Conservation (phyloP, 139 green algal genomes). For the Pleodorina starrii region DNA sequence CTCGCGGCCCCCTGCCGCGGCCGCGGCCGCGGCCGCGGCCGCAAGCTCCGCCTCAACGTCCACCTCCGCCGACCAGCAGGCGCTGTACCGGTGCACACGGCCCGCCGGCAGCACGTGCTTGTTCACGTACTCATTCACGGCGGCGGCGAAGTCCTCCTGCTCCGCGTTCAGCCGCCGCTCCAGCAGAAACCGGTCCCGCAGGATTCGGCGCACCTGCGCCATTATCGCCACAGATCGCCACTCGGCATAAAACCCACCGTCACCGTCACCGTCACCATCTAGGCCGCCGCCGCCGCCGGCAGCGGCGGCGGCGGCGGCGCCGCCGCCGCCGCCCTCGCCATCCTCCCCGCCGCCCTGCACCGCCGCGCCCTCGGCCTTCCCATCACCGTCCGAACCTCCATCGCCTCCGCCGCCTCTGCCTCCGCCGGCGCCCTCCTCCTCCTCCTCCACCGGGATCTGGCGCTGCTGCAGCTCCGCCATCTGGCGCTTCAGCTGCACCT, state of each 20-base stretch:
- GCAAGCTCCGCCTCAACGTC: neutral
- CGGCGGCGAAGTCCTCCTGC: neutral
- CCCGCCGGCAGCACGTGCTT: slow-evolving; percentile 34
- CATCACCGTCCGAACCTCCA: neutral
- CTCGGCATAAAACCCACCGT: neutral
- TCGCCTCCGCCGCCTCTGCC: neutral
- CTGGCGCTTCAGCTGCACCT: neutral
- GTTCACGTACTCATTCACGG: slow-evolving; percentile 21
- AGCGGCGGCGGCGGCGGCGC: neutral
- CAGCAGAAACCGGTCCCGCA: neutral
- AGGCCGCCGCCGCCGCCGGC: neutral
- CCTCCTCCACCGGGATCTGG: neutral
- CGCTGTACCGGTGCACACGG: slow-evolving; percentile 37
- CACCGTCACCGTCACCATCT: neutral
- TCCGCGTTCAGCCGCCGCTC: neutral
- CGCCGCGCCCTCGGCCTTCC: neutral
- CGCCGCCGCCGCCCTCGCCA: neutral
- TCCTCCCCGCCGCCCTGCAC: neutral
- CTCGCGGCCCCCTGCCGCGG: neutral
- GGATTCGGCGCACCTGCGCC: neutral
- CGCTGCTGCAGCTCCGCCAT: neutral
- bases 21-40: neutral
- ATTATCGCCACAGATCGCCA: neutral
- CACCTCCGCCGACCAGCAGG: neutral
- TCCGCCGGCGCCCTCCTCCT: neutral